phyloP scores from a whole-genome alignment of 345 rosid genomes.

The Moringa oleifera region DNA sequence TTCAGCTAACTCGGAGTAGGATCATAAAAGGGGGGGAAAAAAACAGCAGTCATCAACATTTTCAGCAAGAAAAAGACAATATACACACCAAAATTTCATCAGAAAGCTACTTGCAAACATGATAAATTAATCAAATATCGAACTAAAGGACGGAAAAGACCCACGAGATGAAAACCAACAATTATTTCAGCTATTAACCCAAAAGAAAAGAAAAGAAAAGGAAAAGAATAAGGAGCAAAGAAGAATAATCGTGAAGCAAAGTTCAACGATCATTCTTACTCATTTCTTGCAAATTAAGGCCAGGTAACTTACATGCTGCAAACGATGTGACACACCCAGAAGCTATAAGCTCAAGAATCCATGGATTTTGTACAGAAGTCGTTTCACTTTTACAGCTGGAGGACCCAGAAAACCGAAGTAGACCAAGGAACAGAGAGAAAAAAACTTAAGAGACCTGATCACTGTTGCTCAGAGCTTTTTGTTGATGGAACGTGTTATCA shows the following conservation, averaged over 20 bases:
- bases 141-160: not conserved
- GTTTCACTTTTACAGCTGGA: not conserved
- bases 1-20: not conserved
- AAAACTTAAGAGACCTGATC: not conserved
- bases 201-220: too few species aligned
- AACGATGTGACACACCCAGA: constrained; percentile 18
- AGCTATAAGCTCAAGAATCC: not conserved
- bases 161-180: not conserved
- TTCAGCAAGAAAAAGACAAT: not conserved
- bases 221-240: too few species aligned
- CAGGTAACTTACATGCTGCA: constrained; percentile 19
- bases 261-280: not conserved
- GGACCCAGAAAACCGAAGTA: not conserved
- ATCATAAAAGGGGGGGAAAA: not conserved
- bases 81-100: not conserved
- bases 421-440: not conserved
- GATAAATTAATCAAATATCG: too few species aligned
- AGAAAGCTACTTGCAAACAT: too few species aligned
- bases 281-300: not conserved
- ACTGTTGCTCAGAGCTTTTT: not conserved
- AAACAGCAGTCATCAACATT: not conserved
- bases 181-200: not conserved
- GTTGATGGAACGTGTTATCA: not conserved
- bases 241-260: not conserved
- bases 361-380: not conserved